Percentiles rank a stretch among this genome's conserved stretches.
phyloP scores from a whole-genome alignment of 176 grass and related monocot species.

The Saccharum officinarum region DNA sequence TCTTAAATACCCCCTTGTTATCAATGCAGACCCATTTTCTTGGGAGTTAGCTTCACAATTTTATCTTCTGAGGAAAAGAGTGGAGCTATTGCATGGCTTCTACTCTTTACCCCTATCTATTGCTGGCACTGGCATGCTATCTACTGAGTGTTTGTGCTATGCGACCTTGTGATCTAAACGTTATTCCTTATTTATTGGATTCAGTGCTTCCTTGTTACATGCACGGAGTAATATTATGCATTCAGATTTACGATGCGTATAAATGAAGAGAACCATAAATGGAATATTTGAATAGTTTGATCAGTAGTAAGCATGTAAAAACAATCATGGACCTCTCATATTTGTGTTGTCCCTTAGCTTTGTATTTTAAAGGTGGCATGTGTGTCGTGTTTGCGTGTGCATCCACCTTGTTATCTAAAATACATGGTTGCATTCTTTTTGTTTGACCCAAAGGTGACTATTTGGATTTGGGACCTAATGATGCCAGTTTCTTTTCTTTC shows the following conservation, averaged over 20 bases:
- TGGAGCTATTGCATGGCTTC: not conserved
- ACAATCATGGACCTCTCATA: not conserved
- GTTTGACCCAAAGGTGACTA: not conserved
- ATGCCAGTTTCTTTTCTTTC: not conserved
- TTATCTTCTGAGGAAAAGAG: not conserved
- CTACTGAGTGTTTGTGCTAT: not conserved
- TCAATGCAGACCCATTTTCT: not conserved
- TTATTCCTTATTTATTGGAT: not conserved
- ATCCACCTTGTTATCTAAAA: not conserved
- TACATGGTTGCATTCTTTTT: not conserved
- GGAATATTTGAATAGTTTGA: not conserved
- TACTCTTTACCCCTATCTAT: not conserved
- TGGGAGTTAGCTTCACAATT: not conserved
- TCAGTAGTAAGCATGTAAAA: not conserved
- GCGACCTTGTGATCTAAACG: not conserved
- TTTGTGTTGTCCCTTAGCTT: not conserved
- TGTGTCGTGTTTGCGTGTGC: not conserved
- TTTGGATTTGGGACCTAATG: not conserved
- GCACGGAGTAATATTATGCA: not conserved
- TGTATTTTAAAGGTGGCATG: not conserved
- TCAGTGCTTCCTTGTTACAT: not conserved
- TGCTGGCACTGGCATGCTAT: not conserved
- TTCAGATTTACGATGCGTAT: not conserved
- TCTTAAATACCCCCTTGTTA: not conserved
- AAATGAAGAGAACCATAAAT: constrained; percentile 10